Base-by-base conservation (phyloP, 495 filamentous ascomycete species). In the Pyronema domesticum region DNA sequence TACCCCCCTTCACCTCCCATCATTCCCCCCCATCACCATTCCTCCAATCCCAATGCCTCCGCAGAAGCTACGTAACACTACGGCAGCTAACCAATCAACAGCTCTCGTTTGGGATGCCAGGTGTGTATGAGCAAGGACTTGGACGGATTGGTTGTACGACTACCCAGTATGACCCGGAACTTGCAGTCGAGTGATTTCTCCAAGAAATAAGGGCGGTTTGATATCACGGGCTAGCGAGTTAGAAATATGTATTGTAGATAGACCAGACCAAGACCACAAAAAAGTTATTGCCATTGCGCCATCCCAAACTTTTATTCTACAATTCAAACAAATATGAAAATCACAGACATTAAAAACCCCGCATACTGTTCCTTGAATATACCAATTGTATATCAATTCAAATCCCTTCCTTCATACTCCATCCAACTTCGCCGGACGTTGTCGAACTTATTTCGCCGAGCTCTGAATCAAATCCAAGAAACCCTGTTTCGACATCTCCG, bases 141-240 rank as follows among this genome's bases (percentile, higher is more conserved):
- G 53, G 85, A 96, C 65, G 91, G 91, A 0, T 46, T 98, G 60
- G 73, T 76, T 53, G 87, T 98, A 18, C 81, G 76, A 61, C 69
- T 98, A 59, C 91, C 91, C 10, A 75, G 78, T 34, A 95, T 95
- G 87, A 98, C 91, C 52, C 78, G 93, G 67, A 98, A 98, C 66
- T 60, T 98, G 61, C 93, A 98, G 71, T 85, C 85, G 19, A 94
- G 85, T 67, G 91, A 96, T 68, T 96, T 99, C 65, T 60, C 57
- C 9, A 63, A 63, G 42, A 64, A 64, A 44, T 53, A 45, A 17
- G 52, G 17, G 15, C 8, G 51, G 34, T 33, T 11, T 51, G 3
- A 51, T 30, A 30, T 30, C 23, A 30, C 23, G 23, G 23, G 23
- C 5, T 30, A 5, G 5, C 2, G 23, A 5, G 23, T 1, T 2